These are phyloP conservation scores for Nannochloris sp. DNA, from an alignment of 139 green algal genomes.

Conservation along the genomic window DNA sequence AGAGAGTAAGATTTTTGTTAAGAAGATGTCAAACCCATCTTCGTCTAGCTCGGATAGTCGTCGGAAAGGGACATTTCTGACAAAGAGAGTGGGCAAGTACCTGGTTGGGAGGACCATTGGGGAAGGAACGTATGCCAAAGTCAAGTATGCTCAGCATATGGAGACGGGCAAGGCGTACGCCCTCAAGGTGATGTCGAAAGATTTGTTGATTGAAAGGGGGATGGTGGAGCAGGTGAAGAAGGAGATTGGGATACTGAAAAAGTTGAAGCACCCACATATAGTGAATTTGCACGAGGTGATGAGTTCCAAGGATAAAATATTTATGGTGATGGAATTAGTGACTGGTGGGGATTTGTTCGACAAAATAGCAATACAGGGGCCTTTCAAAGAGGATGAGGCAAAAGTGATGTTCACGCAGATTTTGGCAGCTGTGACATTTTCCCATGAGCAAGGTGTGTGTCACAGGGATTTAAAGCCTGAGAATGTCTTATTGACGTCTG, in stretches of 20 bases:
- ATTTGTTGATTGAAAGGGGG: slow-evolving; percentile 20
- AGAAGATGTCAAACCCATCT: neutral
- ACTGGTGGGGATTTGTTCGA: slow-evolving; percentile 67
- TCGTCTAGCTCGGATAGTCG: neutral
- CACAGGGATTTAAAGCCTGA: slow-evolving; percentile 65
- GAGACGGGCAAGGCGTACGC: slow-evolving; percentile 48
- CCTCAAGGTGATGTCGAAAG: slow-evolving; percentile 57
- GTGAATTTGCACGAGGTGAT: slow-evolving; percentile 64
- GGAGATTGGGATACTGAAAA: slow-evolving; percentile 58
- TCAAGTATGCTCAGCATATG: slow-evolving; percentile 53
- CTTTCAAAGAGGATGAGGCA: slow-evolving; percentile 40
- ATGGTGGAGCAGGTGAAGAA: slow-evolving; percentile 38
- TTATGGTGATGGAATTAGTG: slow-evolving; percentile 69
- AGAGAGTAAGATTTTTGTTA: neutral
- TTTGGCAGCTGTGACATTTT: slow-evolving; percentile 53
- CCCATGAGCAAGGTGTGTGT: slow-evolving; percentile 34
- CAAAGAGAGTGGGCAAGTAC: slow-evolving; percentile 40
- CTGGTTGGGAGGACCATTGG: slow-evolving; percentile 58
- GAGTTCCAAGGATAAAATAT: slow-evolving; percentile 51
- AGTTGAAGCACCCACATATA: slow-evolving; percentile 51
- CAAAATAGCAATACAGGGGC: slow-evolving; percentile 41
- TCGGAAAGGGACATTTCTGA: neutral
- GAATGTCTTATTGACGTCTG: slow-evolving; percentile 42
- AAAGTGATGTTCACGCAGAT: slow-evolving; percentile 54
- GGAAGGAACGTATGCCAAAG: slow-evolving; percentile 62